phyloP scores from a whole-genome alignment of 768 basidiomycete genomes.

The Podaxis pistillaris region DNA sequence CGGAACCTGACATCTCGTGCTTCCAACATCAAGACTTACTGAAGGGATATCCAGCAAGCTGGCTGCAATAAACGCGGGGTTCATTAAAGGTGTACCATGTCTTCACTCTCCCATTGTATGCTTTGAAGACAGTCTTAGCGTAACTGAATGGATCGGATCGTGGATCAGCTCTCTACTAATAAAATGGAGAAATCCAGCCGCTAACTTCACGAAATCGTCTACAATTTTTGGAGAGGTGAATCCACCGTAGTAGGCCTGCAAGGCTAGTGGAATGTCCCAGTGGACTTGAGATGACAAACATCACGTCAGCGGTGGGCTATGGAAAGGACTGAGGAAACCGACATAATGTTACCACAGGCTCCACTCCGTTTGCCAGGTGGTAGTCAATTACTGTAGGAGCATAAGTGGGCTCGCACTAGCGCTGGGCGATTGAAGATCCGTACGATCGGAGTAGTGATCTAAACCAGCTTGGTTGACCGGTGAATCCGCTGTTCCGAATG shows the following conservation, averaged over 20 bases:
- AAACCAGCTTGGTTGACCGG: conserved; percentile 49
- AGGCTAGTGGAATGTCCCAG: conserved; percentile 47
- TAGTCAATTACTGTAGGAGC: conserved; percentile 40
- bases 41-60: conserved; percentile 38
- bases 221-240: conserved; percentile 45
- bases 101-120: conserved; percentile 46
- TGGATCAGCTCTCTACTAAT: neutral
- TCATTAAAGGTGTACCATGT: conserved; percentile 58
- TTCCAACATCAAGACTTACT: conserved; percentile 26
- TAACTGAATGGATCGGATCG: conserved; percentile 29
- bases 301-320: neutral
- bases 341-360: conserved; percentile 52
- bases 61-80: conserved; percentile 41
- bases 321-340: conserved; percentile 16
- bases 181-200: neutral
- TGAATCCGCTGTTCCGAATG: conserved; percentile 47
- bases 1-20: neutral
- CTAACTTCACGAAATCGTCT: conserved; percentile 47
- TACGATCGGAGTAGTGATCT: conserved; percentile 43
- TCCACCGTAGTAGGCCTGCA: conserved; percentile 48
- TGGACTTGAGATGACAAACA: conserved; percentile 31
- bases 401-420: conserved; percentile 1
- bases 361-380: conserved; percentile 37
- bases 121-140: conserved; percentile 47
- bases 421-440: conserved; percentile 9